Base-by-base conservation (phyloP, 73 alveolate genomes). In the Blepharisma stoltei region DNA sequence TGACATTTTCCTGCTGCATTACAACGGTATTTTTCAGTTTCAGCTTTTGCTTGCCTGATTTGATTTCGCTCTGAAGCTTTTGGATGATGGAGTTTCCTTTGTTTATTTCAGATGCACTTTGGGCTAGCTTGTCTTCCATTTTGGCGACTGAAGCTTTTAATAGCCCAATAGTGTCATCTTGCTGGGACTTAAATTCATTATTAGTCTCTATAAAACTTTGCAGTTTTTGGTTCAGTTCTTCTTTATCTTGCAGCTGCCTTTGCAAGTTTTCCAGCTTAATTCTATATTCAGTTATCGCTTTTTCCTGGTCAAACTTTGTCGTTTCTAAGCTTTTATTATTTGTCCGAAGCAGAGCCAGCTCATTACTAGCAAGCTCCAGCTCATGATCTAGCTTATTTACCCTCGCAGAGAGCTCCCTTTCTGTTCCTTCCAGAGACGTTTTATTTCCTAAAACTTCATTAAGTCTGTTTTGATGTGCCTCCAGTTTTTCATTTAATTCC, bases 211-310 rank as follows among this genome's bases (percentile, higher is more conserved):
- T 8, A 46, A 68, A 53, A 11, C 67, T 11, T 11, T 32, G 47
- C 55, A 66, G 54, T 11, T 81, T 85, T 45, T 73, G 71, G 7
- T 78, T 81, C 23, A 55, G 5, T 55, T 60, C 41, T 54, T 85
- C 89, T 55, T 85, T 85, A 32, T 71, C 86, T 71, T 85, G 81
- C 14, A 81, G 52, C 54, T 80, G 83, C 25, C 83, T 50, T 48
- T 41, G 14, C 27, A 81, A 65, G 20, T 45, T 60, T 53, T 79
- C 73, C 54, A 77, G 14, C 54, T 55, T 84, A 6, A 84, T 75
- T 70, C 27, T 20, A 54, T 79, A 70, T 53, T 84, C 91, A 27
- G 91, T 80, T 21, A 84, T 41, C 4, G 76, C 18, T 60, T 82
- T 82, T 32, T 82, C 90, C 25, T 76, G 79, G 52, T 54, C 41